Base-by-base conservation (phyloP, 2,329 filamentous ascomycete species). In the Thermochaetoides dissita region DNA sequence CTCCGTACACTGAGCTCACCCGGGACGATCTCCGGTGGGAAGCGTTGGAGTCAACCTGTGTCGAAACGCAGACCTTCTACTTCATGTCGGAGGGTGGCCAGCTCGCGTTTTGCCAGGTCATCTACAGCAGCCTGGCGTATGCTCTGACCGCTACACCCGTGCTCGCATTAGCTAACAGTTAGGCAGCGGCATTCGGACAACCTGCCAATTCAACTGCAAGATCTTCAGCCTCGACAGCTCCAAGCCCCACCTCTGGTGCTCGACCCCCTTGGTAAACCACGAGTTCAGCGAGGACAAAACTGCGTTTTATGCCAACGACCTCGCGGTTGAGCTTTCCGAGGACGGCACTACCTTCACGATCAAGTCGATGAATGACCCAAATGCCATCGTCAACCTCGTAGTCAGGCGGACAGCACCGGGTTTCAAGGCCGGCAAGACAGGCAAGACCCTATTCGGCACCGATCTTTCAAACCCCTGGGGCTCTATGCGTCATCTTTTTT, bases 61-160 rank as follows among this genome's bases (percentile, higher is more conserved):
- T 96, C 53, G 91, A 98, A 71, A 95, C 86, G 30, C 83, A 95
- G 68, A 87, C 75, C 49, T 98, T 95, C 67, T 98, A 98, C 67
- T 66, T 95, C 57, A 80, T 80, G 63, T 71, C 81, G 43, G 84
- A 94, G 48, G 76, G 69, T 46, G 91, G 91, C 39, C 72, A 80
- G 49, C 63, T 88, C 50, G 84, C 74, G 41, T 75, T 94, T 63
- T 77, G 76, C 46, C 91, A 98, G 71, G 74, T 96, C 64, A 94
- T 98, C 61, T 94, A 96, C 71, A 96, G 84, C 69, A 95, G 94
- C 65, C 84, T 98, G 60, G 82, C 77, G 88, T 95, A 79, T 64
- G 81, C 52, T 29, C 43, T 34, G 42, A 29, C 38, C 35, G 39
- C 38, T 40, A 35, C 30, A 49, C 44, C 30, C 32, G 34, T n/a